phyloP scores from a whole-genome alignment of 2,329 filamentous ascomycete species.

The Albophoma yamanashiensis region DNA sequence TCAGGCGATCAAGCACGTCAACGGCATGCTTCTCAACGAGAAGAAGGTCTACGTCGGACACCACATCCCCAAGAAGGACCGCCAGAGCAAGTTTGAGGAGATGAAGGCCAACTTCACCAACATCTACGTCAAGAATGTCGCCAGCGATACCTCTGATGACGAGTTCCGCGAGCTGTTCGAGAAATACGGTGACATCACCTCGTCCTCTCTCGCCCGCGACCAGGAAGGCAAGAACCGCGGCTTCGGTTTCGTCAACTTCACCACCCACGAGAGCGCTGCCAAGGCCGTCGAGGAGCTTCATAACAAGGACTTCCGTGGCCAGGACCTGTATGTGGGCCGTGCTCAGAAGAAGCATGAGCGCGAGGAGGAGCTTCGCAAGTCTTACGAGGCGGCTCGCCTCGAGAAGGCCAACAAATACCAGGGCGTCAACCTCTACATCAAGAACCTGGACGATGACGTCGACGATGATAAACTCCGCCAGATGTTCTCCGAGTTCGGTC shows the following conservation, averaged over 20 bases:
- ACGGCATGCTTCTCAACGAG: slow-evolving; percentile 99
- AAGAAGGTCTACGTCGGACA: slow-evolving; percentile 99
- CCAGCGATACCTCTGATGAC: slow-evolving; percentile 73
- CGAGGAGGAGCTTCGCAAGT: slow-evolving; percentile 97
- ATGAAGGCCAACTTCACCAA: slow-evolving; percentile 99
- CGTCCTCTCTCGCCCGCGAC: slow-evolving; percentile 85
- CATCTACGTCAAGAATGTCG: slow-evolving; percentile 98
- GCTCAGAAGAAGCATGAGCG: slow-evolving; percentile 99
- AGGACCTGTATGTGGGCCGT: slow-evolving; percentile 95
- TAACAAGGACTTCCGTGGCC: slow-evolving; percentile 81
- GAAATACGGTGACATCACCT: slow-evolving; percentile 88
- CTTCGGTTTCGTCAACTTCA: slow-evolving; percentile 94
- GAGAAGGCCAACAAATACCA: slow-evolving; percentile 99
- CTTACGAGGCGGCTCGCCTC: slow-evolving; percentile 92
- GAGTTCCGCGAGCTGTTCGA: slow-evolving; percentile 92
- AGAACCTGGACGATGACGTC: slow-evolving; percentile 94
- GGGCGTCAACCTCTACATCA: slow-evolving; percentile 98
- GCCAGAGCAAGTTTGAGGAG: slow-evolving; percentile 99
- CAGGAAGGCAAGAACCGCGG: slow-evolving; percentile 86
- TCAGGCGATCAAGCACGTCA: slow-evolving; percentile 98
- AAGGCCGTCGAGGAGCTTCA: slow-evolving; percentile 88
- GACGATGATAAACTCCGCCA: slow-evolving; percentile 96
- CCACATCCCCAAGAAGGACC: slow-evolving; percentile 99
- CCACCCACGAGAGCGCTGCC: slow-evolving; percentile 76
- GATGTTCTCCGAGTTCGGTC: slow-evolving; percentile 83